Evolutionary conservation across 208 protist species (phyloP).

Genomic region (Trypanosoma platydactyli): DNA sequence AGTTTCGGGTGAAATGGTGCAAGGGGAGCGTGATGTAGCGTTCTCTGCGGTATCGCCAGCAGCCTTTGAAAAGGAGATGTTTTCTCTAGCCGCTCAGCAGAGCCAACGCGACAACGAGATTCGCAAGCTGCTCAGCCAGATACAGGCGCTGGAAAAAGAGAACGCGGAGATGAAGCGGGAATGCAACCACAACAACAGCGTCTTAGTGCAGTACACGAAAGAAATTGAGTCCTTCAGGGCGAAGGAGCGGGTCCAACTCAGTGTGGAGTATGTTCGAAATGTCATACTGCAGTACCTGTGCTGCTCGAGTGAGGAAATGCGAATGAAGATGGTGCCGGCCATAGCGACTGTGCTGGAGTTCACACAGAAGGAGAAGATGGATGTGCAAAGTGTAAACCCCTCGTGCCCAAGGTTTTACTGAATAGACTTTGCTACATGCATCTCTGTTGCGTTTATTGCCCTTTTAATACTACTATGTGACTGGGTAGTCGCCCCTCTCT

Average conservation of each 20-base stretch:
- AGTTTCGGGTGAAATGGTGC: neutral
- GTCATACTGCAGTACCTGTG: constrained; percentile 81
- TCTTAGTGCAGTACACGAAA: constrained; percentile 65
- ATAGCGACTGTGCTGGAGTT: constrained; percentile 88
- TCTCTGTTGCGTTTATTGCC: neutral
- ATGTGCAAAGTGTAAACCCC: constrained; percentile 59
- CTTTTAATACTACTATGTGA: neutral
- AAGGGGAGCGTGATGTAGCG: constrained; percentile 27
- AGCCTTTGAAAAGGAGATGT: constrained; percentile 54
- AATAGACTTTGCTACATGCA: constrained; percentile 5
- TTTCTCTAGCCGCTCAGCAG: constrained; percentile 40
- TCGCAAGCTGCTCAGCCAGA: constrained; percentile 11
- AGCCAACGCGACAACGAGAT: constrained; percentile 41
- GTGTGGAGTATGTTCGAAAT: constrained; percentile 81
- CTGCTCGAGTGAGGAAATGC: constrained; percentile 48
- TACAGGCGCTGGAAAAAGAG: constrained; percentile 46
- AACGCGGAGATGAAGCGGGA: constrained; percentile 52
- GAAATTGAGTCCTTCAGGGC: constrained; percentile 62
- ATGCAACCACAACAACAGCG: constrained; percentile 61
- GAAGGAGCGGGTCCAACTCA: constrained; percentile 62
- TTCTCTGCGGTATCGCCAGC: constrained; percentile 34
- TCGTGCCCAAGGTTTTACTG: constrained; percentile 72
- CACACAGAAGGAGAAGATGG: constrained; percentile 70
- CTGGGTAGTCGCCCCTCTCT: neutral
- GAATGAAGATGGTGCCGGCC: constrained; percentile 83